Percentiles rank a stretch among this genome's conserved stretches.
Conservation (phyloP, 208 protist genomes). For the Crithidia fasciculata region DNA sequence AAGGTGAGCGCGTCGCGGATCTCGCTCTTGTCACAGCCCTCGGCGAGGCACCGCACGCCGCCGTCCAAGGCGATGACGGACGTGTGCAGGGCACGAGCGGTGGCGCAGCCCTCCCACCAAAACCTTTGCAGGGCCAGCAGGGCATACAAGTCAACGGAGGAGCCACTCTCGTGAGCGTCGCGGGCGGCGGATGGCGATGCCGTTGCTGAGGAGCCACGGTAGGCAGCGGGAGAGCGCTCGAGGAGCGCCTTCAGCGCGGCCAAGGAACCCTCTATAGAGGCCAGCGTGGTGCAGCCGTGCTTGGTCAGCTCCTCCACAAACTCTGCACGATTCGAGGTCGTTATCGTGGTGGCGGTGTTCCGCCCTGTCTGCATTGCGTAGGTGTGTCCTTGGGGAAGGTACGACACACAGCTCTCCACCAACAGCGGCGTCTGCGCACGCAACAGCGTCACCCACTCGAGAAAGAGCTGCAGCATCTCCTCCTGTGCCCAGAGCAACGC, state of each 20-base stretch:
- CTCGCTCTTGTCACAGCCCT: conserved; percentile 40
- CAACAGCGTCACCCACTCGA: conserved; percentile 61
- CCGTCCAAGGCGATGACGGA: conserved; percentile 25
- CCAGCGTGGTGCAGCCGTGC: conserved; percentile 26
- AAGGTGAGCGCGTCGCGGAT: conserved; percentile 52
- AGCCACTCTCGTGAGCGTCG: not conserved
- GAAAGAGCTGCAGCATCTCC: conserved; percentile 40
- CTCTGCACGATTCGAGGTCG: conserved; percentile 26
- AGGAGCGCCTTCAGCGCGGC: conserved; percentile 42
- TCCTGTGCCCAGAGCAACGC: conserved; percentile 30
- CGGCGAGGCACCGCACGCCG: conserved; percentile 40
- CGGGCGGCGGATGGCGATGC: not conserved
- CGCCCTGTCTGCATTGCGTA: conserved; percentile 16
- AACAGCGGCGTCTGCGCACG: conserved; percentile 61
- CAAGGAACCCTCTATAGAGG: conserved; percentile 46
- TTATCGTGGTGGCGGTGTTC: not conserved
- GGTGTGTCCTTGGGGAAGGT: conserved; percentile 24
- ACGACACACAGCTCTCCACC: conserved; percentile 57
- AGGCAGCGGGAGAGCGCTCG: conserved; percentile 24
- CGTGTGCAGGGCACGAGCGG: conserved; percentile 27
- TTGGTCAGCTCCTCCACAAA: conserved; percentile 49
- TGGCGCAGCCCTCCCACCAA: conserved; percentile 66
- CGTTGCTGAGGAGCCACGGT: not conserved
- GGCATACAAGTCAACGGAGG: conserved; percentile 17
- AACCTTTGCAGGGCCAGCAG: conserved; percentile 63